phyloP scores from a whole-genome alignment of 164 flowering plant species.

The Euptelea pleiosperma region DNA sequence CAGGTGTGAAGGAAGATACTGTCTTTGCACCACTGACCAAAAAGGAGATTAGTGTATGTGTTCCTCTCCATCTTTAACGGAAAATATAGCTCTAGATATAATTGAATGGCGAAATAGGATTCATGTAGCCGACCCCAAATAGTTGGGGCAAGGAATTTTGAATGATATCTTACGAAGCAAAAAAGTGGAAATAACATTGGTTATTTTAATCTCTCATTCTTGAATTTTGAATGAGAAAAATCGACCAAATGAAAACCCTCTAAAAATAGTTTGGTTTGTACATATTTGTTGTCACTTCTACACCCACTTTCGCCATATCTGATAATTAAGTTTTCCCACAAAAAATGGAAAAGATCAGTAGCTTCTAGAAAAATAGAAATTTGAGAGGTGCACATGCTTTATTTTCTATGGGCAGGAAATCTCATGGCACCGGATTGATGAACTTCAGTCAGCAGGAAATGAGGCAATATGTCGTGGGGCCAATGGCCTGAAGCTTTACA shows the following conservation, averaged over 20 bases:
- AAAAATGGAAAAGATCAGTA: not conserved
- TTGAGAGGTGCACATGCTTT: slow-evolving; percentile 1
- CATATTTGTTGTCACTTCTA: no score
- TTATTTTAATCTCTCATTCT: not conserved
- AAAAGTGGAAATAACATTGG: not conserved
- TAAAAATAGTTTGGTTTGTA: no score
- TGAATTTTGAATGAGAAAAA: not conserved
- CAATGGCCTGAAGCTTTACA: slow-evolving; percentile 83
- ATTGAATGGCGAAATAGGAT: no score
- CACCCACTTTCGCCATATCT: not conserved
- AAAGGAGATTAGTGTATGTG: slow-evolving; percentile 93
- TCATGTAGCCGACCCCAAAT: no score
- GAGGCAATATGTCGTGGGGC: slow-evolving; percentile 71
- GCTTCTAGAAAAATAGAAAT: not conserved
- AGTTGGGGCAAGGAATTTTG: not conserved
- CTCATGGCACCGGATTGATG: slow-evolving; percentile 91
- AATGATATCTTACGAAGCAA: not conserved
- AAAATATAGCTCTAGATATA: not conserved
- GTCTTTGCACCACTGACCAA: slow-evolving; percentile 94
- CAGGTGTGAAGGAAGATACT: slow-evolving; percentile 87
- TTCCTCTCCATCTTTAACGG: not conserved
- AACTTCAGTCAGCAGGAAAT: slow-evolving; percentile 64
- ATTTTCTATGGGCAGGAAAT: slow-evolving; percentile 61
- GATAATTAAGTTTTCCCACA: not conserved
- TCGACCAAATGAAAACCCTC: not conserved